Percentiles rank a stretch among this genome's conserved stretches.
Evolutionary conservation across 768 basidiomycete genomes (phyloP).

Genomic region (Amyloporia xantha): DNA sequence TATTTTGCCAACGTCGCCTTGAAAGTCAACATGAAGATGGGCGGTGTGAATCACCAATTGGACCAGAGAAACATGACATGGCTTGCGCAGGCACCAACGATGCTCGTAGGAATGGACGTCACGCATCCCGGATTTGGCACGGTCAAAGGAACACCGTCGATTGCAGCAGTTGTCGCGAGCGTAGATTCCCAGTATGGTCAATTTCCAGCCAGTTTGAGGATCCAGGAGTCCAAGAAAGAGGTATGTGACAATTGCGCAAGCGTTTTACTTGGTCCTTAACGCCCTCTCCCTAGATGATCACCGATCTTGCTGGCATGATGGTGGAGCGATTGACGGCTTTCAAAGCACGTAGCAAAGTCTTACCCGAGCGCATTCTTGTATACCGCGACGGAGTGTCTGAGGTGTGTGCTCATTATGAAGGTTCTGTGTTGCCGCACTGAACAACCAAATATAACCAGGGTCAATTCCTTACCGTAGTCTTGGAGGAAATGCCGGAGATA

Average conservation of each 20-base stretch:
- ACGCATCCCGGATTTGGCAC: constrained; percentile 79
- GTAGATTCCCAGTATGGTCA: constrained; percentile 38
- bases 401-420: constrained; percentile 32
- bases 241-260: constrained; percentile 27
- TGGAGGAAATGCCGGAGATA: constrained; percentile 39
- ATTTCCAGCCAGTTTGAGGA: constrained; percentile 43
- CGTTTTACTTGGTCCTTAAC: neutral
- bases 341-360: constrained; percentile 25
- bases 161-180: constrained; percentile 51
- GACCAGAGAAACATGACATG: constrained; percentile 32
- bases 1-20: constrained; percentile 52
- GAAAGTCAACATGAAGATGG: constrained; percentile 51
- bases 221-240: constrained; percentile 64
- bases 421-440: no score
- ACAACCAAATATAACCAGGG: no score
- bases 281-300: constrained; percentile 34
- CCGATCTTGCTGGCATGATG: constrained; percentile 44
- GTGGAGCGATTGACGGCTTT: constrained; percentile 37
- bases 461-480: constrained; percentile 41
- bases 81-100: constrained; percentile 36
- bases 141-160: constrained; percentile 44
- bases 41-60: constrained; percentile 45
- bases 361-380: constrained; percentile 44
- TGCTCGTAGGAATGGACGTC: constrained; percentile 57
- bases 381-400: constrained; percentile 77